A percentile compares a stretch with the other conserved stretches of the same genome.
These are phyloP conservation scores for Sclerotinia spermophila DNA, from an alignment of 2,329 filamentous ascomycete genomes.

Conservation along the genomic window DNA sequence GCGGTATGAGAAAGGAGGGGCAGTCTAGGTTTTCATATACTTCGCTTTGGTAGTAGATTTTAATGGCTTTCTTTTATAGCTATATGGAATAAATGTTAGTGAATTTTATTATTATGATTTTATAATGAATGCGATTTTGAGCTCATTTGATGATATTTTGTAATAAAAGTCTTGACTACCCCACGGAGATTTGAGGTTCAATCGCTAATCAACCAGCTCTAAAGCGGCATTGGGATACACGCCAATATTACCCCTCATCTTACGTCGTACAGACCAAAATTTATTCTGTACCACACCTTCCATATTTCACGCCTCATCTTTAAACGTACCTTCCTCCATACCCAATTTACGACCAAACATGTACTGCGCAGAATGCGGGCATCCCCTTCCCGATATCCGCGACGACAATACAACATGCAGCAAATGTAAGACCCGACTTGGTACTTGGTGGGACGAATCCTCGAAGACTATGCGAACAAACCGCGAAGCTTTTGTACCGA, in stretches of 20 bases:
- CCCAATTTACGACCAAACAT: slow-evolving; percentile 20
- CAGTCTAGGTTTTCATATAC: not conserved
- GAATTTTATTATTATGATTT: not conserved
- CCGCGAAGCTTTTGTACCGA: slow-evolving; percentile 30
- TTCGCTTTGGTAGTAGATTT: not conserved
- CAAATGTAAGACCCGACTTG: slow-evolving; percentile 35
- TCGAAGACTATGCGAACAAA: slow-evolving; percentile 34
- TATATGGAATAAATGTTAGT: not conserved
- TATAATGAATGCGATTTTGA: not conserved
- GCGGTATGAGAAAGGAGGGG: slow-evolving; percentile 1
- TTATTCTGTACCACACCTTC: slow-evolving; percentile 3
- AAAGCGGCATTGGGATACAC: not conserved
- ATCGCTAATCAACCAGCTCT: not conserved
- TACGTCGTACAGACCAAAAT: slow-evolving; percentile 6
- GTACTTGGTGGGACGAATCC: slow-evolving; percentile 36
- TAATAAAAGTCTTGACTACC: not conserved
- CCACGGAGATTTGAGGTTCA: not conserved
- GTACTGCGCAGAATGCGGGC: slow-evolving; percentile 35
- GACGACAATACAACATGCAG: slow-evolving; percentile 32
- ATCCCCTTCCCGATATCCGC: slow-evolving; percentile 30
- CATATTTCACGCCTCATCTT: not conserved
- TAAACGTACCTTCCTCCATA: not conserved
- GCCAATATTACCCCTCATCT: not conserved
- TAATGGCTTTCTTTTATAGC: not conserved
- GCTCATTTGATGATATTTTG: not conserved